Conservation (phyloP, 2,329 filamentous ascomycete genomes). For the Aspergillus ochraceoroseus region DNA sequence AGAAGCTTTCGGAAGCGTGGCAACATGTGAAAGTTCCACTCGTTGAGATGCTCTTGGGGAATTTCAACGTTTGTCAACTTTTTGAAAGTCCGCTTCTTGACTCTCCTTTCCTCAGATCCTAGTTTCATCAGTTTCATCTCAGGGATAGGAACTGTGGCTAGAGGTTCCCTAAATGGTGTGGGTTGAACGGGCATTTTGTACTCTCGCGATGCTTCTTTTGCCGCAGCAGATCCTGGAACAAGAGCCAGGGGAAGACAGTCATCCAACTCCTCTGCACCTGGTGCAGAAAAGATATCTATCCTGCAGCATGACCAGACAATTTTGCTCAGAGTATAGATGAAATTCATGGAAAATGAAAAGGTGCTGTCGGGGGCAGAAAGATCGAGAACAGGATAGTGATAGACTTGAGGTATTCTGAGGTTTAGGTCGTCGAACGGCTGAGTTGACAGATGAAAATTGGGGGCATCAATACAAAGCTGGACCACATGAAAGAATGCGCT, state of each 20-base stretch:
- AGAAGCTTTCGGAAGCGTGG: constrained; percentile 56
- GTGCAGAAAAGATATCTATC: constrained; percentile 42
- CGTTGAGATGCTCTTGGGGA: constrained; percentile 51
- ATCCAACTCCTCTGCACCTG: constrained; percentile 39
- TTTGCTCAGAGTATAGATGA: constrained; percentile 42
- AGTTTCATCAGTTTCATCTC: constrained; percentile 27
- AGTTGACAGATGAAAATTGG: constrained; percentile 47
- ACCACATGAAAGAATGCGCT: constrained; percentile 59
- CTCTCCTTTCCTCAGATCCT: constrained; percentile 27
- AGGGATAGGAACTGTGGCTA: constrained; percentile 19
- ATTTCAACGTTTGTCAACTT: constrained; percentile 50
- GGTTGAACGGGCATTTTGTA: constrained; percentile 17
- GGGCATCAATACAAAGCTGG: constrained; percentile 56
- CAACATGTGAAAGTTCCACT: constrained; percentile 57
- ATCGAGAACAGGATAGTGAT: constrained; percentile 43
- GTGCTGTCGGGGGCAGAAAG: constrained; percentile 39
- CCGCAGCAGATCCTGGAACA: constrained; percentile 30
- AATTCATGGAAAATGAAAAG: constrained; percentile 44
- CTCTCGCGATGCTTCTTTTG: constrained; percentile 20
- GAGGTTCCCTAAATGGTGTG: constrained; percentile 18
- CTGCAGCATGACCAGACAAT: constrained; percentile 41
- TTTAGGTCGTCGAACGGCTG: constrained; percentile 41
- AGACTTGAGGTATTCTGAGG: constrained; percentile 40
- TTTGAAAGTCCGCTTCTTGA: constrained; percentile 41
- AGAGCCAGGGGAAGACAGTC: constrained; percentile 42